These are phyloP conservation scores for Ophiocordyceps unilateralis DNA, from an alignment of 2,329 filamentous ascomycete species.

Conservation along the genomic window DNA sequence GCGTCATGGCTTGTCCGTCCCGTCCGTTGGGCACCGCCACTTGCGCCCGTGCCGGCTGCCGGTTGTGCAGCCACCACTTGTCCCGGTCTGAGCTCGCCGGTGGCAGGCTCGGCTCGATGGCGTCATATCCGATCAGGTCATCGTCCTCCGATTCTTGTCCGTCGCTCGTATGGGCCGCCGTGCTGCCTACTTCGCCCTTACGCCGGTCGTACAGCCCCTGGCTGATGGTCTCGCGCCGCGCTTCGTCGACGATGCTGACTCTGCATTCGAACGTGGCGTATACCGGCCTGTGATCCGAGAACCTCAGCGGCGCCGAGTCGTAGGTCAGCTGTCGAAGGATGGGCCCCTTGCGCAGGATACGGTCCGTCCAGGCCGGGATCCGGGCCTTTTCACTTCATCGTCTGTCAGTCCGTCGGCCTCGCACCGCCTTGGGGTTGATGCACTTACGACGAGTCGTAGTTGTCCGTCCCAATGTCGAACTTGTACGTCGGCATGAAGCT, in stretches of 20 bases:
- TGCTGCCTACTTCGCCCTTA: slow-evolving; percentile 46
- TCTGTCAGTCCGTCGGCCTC: slow-evolving; percentile 4
- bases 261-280: slow-evolving; percentile 77
- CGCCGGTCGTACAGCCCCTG: slow-evolving; percentile 57
- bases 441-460: slow-evolving; percentile 75
- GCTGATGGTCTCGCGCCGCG: slow-evolving; percentile 52
- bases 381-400: slow-evolving; percentile 63
- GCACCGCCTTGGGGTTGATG: not conserved
- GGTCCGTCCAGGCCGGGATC: slow-evolving; percentile 95
- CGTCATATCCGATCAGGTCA: slow-evolving; percentile 64
- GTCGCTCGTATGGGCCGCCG: slow-evolving; percentile 35
- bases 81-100: slow-evolving; percentile 50
- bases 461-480: slow-evolving; percentile 75
- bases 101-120: slow-evolving; percentile 62
- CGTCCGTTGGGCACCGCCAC: slow-evolving; percentile 43
- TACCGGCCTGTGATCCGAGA: slow-evolving; percentile 94
- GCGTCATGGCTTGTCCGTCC: slow-evolving; percentile 35
- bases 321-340: slow-evolving; percentile 75
- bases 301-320: slow-evolving; percentile 61
- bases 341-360: slow-evolving; percentile 70
- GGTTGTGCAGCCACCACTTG: slow-evolving; percentile 55
- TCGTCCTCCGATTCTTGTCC: slow-evolving; percentile 52
- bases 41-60: slow-evolving; percentile 57
- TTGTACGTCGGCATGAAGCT: slow-evolving; percentile 90
- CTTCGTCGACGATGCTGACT: slow-evolving; percentile 66